Base-by-base conservation (phyloP, 805 yeast genomes). In the Ogataea corticis region DNA sequence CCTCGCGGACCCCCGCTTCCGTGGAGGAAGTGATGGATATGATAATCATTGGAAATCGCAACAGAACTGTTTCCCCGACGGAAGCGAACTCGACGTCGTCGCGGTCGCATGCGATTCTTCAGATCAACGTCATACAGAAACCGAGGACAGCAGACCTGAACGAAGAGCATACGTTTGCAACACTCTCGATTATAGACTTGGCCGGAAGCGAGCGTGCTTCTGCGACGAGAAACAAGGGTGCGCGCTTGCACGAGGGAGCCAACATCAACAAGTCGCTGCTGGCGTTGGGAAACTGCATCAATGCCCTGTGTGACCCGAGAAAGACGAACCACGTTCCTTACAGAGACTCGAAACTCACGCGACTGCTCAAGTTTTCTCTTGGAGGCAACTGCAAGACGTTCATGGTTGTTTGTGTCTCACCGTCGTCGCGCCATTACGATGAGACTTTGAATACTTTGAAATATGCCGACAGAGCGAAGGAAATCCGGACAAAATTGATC, bases 131-230 rank as follows among this genome's bases (percentile, higher is more conserved):
- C 7, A 45, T 55, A 2, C 88, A 84, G 57, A 74, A 67, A 32
- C 72, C 77, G 34, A 73, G 82, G 43, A 76, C 85, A 0, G 82
- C 84, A 0, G 88, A 81, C 45, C 53, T 87, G 15, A 71, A 71
- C 13, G 88, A 85, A 57, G 75, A 81, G 27, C 91, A 84, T 52
- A 79, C 83, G 0, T 82, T 77, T 66, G 90, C 96, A 0, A 87
- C 96, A 0, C 68, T 91, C 25, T 85, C 94, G 0, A 85, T 92
- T 21, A 91, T 92, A 38, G 98, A 92, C 64, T 68, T 92, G 36
- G 98, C 98, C 0, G 98, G 98, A 4, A 86, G 96, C 65, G 98
- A 92, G 67, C 72, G 98, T 33, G 98, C 98, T 0, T 82, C 94
- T 0, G 85, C 94, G 0, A 90, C 98, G 0, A 80, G 79, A 53